A percentile compares a stretch with the other conserved stretches of the same genome.
phyloP scores from a whole-genome alignment of 306 rosid species.

The Spatholobus suberectus region DNA sequence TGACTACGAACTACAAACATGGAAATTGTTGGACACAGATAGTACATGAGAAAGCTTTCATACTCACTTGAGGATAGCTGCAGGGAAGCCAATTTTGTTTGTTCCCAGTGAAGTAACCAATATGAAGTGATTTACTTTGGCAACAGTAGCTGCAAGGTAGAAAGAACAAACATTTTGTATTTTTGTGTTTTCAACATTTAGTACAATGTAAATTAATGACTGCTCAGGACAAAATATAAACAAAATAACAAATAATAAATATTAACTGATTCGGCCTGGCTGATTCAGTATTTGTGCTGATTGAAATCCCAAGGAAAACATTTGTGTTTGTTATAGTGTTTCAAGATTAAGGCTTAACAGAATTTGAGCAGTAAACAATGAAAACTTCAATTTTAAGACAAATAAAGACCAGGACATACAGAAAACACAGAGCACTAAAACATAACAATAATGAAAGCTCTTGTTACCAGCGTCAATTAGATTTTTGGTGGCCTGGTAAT shows the following conservation, averaged over 20 bases:
- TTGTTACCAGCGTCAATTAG: slow-evolving; percentile 78
- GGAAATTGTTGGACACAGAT: slow-evolving; percentile 10
- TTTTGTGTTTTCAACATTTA: slow-evolving; percentile 25
- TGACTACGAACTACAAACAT: slow-evolving; percentile 22
- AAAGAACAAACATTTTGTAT: slow-evolving; percentile 32
- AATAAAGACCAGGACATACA: background rate
- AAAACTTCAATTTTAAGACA: slow-evolving; percentile 3
- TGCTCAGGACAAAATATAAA: background rate
- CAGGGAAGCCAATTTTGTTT: slow-evolving; percentile 93
- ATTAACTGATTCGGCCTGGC: background rate
- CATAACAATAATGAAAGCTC: slow-evolving; percentile 15
- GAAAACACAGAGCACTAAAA: background rate
- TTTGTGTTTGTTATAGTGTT: background rate
- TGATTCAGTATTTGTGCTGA: too few species aligned
- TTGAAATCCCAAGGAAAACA: too few species aligned
- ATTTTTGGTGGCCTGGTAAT: slow-evolving; percentile 84
- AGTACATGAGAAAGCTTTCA: slow-evolving; percentile 18
- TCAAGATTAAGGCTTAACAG: background rate
- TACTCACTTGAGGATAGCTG: slow-evolving; percentile 94
- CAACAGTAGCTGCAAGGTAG: slow-evolving; percentile 67
- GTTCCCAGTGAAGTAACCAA: slow-evolving; percentile 96
- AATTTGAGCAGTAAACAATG: background rate
- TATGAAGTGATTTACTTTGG: slow-evolving; percentile 80
- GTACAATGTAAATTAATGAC: background rate
- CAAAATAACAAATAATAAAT: background rate